phyloP scores from a whole-genome alignment of 441 rosid genomes.

The Bruguiera hainesii region DNA sequence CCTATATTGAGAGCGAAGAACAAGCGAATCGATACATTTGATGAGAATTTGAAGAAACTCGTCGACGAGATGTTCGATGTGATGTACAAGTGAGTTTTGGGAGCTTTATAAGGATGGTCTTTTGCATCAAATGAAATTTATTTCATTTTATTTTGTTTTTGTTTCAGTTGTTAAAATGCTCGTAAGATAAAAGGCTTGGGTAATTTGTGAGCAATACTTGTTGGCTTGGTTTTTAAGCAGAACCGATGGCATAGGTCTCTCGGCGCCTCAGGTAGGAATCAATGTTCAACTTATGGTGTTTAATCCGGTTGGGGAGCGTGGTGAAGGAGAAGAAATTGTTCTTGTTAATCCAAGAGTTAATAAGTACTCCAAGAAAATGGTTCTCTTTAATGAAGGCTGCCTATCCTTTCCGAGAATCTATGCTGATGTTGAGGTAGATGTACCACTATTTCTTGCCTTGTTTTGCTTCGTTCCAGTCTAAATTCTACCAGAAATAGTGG shows the following conservation, averaged over 20 bases:
- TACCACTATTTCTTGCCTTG: not conserved
- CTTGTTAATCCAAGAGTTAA: constrained; percentile 80
- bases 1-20: constrained; percentile 69
- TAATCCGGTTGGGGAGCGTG: constrained; percentile 68
- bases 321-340: constrained; percentile 83
- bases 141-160: not conserved
- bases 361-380: constrained; percentile 59
- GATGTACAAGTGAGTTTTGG: constrained; percentile 82
- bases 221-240: constrained; percentile 51
- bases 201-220: constrained; percentile 28
- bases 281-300: constrained; percentile 92
- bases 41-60: constrained; percentile 66
- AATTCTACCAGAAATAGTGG: not conserved
- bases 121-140: not conserved
- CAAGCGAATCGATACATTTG: constrained; percentile 64
- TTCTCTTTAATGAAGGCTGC: constrained; percentile 86
- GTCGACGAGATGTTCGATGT: constrained; percentile 83
- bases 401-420: constrained; percentile 86
- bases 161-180: not conserved
- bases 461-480: not conserved
- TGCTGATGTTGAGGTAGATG: constrained; percentile 73
- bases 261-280: constrained; percentile 98
- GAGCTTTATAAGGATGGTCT: not conserved
- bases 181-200: not conserved
- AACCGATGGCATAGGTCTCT: constrained; percentile 92